Conservation (phyloP, 2,329 filamentous ascomycete species). For the Xylariaceae sp. region DNA sequence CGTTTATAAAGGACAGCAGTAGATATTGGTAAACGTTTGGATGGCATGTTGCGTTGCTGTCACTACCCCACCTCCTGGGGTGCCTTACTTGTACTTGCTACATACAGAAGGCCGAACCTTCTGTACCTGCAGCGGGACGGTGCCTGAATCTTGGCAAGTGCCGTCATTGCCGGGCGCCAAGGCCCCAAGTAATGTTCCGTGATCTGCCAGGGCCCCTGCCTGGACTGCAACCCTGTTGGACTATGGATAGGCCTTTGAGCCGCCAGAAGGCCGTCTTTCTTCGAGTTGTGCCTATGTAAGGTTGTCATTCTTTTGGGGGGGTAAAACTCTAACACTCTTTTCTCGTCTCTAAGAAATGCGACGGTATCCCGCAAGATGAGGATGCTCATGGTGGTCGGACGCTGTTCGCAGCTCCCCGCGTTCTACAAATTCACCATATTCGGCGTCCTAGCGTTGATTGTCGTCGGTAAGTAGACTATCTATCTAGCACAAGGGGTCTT, state of each 20-base stretch:
- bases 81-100: neutral
- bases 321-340: constrained; percentile 5
- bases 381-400: constrained; percentile 17
- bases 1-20: too few relatives aligned
- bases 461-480: constrained; percentile 18
- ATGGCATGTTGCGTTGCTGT: too few relatives aligned
- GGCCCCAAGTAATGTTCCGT: too few relatives aligned
- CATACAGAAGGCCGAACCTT: neutral
- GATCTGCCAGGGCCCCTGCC: too few relatives aligned
- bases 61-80: neutral
- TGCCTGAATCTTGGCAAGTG: constrained; percentile 2
- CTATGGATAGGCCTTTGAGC: too few relatives aligned
- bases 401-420: constrained; percentile 22
- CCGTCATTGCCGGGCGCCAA: constrained; percentile 15
- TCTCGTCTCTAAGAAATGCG: constrained; percentile 10
- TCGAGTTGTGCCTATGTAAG: too few relatives aligned
- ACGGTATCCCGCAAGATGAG: constrained; percentile 12
- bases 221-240: too few relatives aligned
- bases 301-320: too few relatives aligned
- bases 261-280: too few relatives aligned
- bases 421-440: constrained; percentile 22
- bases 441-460: constrained; percentile 19
- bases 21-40: too few relatives aligned
- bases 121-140: neutral
- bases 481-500: too few relatives aligned